phyloP scores from a whole-genome alignment of 2,329 filamentous ascomycete genomes.

The Pseudogymnoascus sp. region DNA sequence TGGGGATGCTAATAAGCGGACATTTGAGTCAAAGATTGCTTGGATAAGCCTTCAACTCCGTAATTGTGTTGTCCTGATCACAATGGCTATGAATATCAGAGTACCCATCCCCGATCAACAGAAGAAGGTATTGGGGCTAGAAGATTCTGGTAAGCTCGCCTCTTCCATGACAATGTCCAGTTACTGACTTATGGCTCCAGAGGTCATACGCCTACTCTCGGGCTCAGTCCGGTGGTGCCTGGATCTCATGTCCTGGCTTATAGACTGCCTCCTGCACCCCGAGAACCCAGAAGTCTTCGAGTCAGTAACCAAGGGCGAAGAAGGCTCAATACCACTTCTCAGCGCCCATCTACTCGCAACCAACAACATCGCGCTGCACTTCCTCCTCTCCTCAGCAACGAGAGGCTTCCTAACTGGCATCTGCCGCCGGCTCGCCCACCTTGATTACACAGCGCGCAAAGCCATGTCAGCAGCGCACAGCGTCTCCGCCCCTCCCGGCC shows the following conservation, averaged over 20 bases:
- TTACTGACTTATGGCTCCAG: constrained; percentile 30
- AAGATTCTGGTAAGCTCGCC: constrained; percentile 48
- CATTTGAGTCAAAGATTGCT: constrained; percentile 63
- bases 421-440: constrained; percentile 53
- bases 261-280: constrained; percentile 43
- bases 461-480: constrained; percentile 16
- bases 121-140: constrained; percentile 48
- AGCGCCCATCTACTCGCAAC: constrained; percentile 42
- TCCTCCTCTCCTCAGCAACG: constrained; percentile 65
- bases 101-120: constrained; percentile 35
- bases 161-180: background rate
- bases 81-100: constrained; percentile 48
- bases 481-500: constrained; percentile 4
- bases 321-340: constrained; percentile 40
- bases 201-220: constrained; percentile 62
- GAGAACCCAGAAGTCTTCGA: constrained; percentile 41
- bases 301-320: constrained; percentile 35
- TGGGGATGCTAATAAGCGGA: constrained; percentile 51
- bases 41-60: constrained; percentile 68
- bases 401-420: constrained; percentile 63
- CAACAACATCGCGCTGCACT: constrained; percentile 51
- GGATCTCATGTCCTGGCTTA: constrained; percentile 57
- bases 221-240: constrained; percentile 73
- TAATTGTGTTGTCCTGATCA: constrained; percentile 58
- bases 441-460: constrained; percentile 36